Evolutionary conservation across 164 flowering plant genomes (phyloP).

Genomic region (Pachysandra terminalis): DNA sequence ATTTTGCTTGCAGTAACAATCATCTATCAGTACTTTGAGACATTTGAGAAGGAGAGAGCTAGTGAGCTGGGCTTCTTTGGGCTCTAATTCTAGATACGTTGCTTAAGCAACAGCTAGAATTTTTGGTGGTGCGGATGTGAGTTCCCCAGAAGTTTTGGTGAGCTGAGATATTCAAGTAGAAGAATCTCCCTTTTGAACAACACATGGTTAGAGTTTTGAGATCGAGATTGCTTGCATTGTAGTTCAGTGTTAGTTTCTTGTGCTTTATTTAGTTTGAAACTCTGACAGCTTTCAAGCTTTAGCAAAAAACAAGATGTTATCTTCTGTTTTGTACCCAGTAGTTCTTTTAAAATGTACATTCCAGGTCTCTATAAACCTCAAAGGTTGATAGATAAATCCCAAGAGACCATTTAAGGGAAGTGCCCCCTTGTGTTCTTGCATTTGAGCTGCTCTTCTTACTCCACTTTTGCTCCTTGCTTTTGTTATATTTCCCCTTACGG

Average conservation of each 20-base stretch:
- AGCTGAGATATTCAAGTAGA: constrained; percentile 1
- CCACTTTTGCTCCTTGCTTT: no score
- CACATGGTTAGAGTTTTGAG: constrained; percentile 6
- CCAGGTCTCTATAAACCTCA: neutral
- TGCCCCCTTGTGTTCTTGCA: no score
- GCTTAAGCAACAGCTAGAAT: neutral
- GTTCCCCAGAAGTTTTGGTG: constrained; percentile 17
- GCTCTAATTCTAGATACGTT: constrained; percentile 16
- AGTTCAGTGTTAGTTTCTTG: neutral
- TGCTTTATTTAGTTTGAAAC: neutral
- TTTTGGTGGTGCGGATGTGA: constrained; percentile 6
- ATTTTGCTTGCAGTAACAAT: constrained; percentile 51
- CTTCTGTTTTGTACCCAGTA: neutral
- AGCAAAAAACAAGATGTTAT: neutral
- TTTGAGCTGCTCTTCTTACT: no score
- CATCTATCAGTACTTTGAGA: constrained; percentile 50
- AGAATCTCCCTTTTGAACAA: constrained; percentile 1
- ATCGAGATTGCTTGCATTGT: neutral
- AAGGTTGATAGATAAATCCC: neutral
- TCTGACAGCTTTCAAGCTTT: no score
- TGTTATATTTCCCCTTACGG: no score
- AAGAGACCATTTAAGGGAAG: no score
- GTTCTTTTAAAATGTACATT: no score
- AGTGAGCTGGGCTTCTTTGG: constrained; percentile 55
- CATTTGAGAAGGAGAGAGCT: constrained; percentile 56